Base-by-base conservation (phyloP, 1,284 basidiomycete species). In the Apiotrichum laibachii region DNA sequence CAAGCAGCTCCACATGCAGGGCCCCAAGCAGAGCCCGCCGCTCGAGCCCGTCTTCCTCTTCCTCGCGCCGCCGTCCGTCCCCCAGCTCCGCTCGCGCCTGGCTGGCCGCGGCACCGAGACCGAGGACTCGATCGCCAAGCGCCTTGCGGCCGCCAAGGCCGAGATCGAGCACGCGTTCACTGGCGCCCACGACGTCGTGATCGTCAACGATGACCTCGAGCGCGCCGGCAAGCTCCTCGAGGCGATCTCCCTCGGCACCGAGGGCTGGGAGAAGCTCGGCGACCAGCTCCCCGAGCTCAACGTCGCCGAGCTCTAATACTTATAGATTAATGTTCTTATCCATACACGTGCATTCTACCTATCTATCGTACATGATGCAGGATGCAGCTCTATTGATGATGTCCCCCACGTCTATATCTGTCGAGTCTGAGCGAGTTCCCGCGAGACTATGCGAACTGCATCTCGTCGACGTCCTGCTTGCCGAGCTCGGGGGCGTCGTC, bases 161-260 rank as follows among this genome's bases (percentile, higher is more conserved):
- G 95, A 99, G 79, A 84, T 99, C 66, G 84, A 86, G 62, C 98
- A 89, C 76, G 96, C 96, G 1, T 84, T 76, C 70, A 81, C 85
- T 2, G 85, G 85, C 31, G 83, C 84, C 1, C 90, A 93, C 69
- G 89, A 98, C 73, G 73, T 89, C 48, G 84, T 97, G 57, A 87
- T 99, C 64, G 86, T 98, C 63, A 99, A 99, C 78, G 92, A 96
- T 69, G 85, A 95, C 71, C 73, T 98, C 10, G 89, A 95, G 43
- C 78, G 85, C 11, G 91, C 95, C 6, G 97, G 96, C 71, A 77
- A 76, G 9, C 67, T 80, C 55, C 72, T 84, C 72, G 86, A 85
- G 75, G 80, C 80, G 53, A 83, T 92, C 42, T 89, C 90, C 0
- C 79, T 88, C 46, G 90, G 89, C 35, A 82, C 85, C 55, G 59